These are phyloP conservation scores for Microstegium vimineum DNA, from an alignment of 176 grass and related monocot species.

Conservation along the genomic window DNA sequence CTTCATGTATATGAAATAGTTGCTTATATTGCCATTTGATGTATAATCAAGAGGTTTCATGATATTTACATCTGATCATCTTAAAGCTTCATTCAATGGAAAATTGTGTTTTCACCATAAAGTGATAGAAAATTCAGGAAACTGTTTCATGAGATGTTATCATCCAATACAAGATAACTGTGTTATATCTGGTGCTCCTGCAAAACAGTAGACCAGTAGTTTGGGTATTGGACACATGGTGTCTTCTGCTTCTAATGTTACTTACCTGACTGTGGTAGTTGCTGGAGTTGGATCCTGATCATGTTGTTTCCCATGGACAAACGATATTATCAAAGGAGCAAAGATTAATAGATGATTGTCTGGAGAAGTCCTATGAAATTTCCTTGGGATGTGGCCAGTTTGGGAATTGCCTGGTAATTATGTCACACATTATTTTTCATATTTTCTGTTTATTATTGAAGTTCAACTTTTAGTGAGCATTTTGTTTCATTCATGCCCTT, in stretches of 20 bases:
- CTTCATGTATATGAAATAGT: neutral
- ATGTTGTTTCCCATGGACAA: slow-evolving; percentile 61
- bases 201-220: neutral
- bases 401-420: slow-evolving; percentile 80
- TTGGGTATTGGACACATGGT: neutral
- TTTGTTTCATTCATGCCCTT: neutral
- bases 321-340: slow-evolving; percentile 61
- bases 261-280: slow-evolving; percentile 49
- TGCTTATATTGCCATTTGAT: neutral
- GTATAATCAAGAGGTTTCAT: neutral
- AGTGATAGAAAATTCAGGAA: neutral
- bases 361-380: slow-evolving; percentile 72
- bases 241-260: neutral
- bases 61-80: neutral
- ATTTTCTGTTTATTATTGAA: neutral
- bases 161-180: neutral
- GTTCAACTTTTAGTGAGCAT: neutral
- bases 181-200: neutral
- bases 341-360: slow-evolving; percentile 61
- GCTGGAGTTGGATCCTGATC: slow-evolving; percentile 67
- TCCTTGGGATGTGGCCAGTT: slow-evolving; percentile 58
- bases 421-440: neutral
- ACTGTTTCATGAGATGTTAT: neutral
- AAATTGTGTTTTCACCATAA: neutral
- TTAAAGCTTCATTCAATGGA: neutral